Percentiles rank a stretch among this genome's conserved stretches.
These are phyloP conservation scores for Akanthomyces lecanii DNA, from an alignment of 2,329 filamentous ascomycete species.

Conservation along the genomic window DNA sequence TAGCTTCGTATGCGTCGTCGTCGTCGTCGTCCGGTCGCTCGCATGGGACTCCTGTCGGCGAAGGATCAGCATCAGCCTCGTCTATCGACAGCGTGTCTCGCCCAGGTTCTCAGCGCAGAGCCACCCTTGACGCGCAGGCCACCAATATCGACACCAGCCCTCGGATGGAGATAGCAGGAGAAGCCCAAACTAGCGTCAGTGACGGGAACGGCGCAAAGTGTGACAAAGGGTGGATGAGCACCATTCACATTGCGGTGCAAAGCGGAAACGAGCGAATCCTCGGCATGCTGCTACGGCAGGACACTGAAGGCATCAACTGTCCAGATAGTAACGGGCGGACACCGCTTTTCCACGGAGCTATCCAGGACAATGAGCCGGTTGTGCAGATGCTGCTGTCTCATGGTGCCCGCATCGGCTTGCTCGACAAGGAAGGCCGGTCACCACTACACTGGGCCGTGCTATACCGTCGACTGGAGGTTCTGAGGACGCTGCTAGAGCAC, in stretches of 20 bases:
- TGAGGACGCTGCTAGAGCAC: neutral
- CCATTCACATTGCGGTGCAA: constrained; percentile 9
- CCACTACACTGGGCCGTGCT: constrained; percentile 6
- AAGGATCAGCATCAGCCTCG: neutral
- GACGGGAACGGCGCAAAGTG: neutral
- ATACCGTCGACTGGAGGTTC: neutral
- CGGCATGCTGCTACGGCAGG: constrained; percentile 2
- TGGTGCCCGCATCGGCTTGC: neutral
- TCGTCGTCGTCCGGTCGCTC: neutral
- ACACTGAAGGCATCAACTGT: constrained; percentile 6
- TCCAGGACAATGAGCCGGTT: constrained; percentile 1
- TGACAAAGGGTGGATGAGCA: constrained; percentile 6
- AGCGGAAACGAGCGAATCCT: constrained; percentile 10
- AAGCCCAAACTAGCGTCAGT: neutral
- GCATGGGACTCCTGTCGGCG: neutral
- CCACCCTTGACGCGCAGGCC: neutral
- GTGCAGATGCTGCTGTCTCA: constrained; percentile 5
- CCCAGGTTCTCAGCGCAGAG: neutral
- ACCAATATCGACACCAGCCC: neutral
- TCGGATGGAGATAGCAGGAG: neutral
- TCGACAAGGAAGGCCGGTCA: constrained; percentile 5
- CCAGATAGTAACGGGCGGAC: constrained; percentile 6
- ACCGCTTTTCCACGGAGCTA: constrained; percentile 2
- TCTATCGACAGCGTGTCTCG: neutral
- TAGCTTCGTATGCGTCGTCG: neutral